Base-by-base conservation (phyloP, 2,329 filamentous ascomycete species). In the Parascedosporium putredinis region DNA sequence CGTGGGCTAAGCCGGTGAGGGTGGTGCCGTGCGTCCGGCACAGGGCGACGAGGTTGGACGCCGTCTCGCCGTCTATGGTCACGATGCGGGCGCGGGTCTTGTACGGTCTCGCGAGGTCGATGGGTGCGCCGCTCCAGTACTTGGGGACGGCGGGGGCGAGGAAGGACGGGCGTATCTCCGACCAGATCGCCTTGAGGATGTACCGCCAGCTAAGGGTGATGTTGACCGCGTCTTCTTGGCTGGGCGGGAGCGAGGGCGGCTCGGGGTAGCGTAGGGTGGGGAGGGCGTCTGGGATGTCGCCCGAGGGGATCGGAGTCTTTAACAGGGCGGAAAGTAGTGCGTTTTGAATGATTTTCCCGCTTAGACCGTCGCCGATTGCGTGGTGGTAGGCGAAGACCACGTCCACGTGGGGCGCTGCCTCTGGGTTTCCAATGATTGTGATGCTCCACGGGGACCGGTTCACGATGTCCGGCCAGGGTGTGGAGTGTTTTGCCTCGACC, bases 351-450 rank as follows among this genome's bases (percentile, higher is more conserved):
- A 67, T 56, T 24, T 62, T 60, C 0, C 69, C 71, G 54, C 71
- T 70, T 10, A 67, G 62, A 1, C 78, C 78, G 54, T 81, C 78
- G 22, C 67, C 66, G 16, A 80, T 62, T 0, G 68, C 64, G 54
- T 81, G 77, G 53, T 81, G 77, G 29, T 65, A 74, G 4, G 67
- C 64, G 54, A 79, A 75, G 5, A 70, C 54, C 10, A 76, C 52
- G 45, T 77, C 68, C 29, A 69, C 55, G 5, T 61, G 56, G 3
- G 51, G 25, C 12, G 46, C 14, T 7, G 45, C 45, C 5, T 58
- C 51, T 24, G 60, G 6, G 6, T 8, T 12, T 5, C 38, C 56
- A 20, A 70, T 57, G 40, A 74, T 62, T 2, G 65, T 59, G 10
- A 76, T 50, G 36, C 66, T 70, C 76, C 75, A 80, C 0, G 71